These are phyloP conservation scores for Antitrichia curtipendula DNA, from an alignment of 225 moss, liverwort and hornwort species.

Conservation along the genomic window DNA sequence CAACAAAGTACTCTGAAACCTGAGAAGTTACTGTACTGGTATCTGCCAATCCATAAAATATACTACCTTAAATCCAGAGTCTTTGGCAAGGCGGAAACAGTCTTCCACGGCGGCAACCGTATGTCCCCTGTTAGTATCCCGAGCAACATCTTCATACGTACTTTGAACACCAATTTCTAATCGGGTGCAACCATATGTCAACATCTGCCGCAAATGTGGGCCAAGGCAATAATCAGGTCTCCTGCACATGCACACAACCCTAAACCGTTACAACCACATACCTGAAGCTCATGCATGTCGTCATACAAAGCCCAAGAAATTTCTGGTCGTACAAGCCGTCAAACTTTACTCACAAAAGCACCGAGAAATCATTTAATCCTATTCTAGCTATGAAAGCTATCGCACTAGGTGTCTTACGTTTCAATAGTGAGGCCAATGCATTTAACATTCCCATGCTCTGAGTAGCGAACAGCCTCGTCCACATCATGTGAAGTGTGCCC, in stretches of 20 bases:
- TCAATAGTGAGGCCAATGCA: constrained; percentile 99
- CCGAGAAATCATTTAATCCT: not conserved
- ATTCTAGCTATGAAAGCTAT: not conserved
- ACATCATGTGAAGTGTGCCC: constrained; percentile 81
- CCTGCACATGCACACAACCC: constrained; percentile 40
- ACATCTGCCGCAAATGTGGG: constrained; percentile 95
- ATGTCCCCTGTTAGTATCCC: constrained; percentile 96
- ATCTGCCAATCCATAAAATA: not conserved
- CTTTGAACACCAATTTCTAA: constrained; percentile 99
- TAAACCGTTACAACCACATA: not conserved
- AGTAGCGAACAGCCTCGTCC: constrained; percentile 94
- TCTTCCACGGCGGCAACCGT: constrained; percentile 95
- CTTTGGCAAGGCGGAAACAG: constrained; percentile 95
- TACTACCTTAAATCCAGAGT: constrained; percentile 86
- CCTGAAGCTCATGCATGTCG: not conserved
- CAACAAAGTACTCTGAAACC: not conserved
- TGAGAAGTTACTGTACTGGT: not conserved
- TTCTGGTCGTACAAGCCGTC: not conserved
- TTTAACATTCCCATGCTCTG: constrained; percentile 91
- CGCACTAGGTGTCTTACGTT: constrained; percentile 41
- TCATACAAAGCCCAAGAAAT: not conserved
- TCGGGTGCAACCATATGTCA: constrained; percentile 94
- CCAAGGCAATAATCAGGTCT: constrained; percentile 98
- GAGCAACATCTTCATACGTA: constrained; percentile 97
- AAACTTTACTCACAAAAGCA: not conserved